A percentile compares a stretch with the other conserved stretches of the same genome.
Evolutionary conservation across 768 basidiomycete species (phyloP).

Genomic region (Auricularia heimuer): DNA sequence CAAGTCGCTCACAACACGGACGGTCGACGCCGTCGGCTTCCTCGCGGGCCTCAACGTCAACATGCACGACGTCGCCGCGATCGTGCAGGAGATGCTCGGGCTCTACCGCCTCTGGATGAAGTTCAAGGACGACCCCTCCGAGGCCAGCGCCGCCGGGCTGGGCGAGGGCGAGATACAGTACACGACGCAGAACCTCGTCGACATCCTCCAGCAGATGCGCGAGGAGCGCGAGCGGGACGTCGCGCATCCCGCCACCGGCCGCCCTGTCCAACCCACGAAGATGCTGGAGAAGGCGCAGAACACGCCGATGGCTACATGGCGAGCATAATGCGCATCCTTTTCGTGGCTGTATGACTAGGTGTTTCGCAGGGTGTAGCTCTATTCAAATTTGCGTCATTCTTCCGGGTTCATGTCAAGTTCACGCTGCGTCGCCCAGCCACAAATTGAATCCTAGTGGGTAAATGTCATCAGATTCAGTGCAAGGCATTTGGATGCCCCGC

Average conservation of each 20-base stretch:
- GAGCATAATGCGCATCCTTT: too few relatives aligned
- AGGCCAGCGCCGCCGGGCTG: constrained; percentile 1
- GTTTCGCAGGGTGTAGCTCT: too few relatives aligned
- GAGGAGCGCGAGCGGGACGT: constrained; percentile 51
- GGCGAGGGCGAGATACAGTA: constrained; percentile 9
- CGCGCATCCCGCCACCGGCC: constrained; percentile 36
- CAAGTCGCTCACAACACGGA: constrained; percentile 15
- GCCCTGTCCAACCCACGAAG: constrained; percentile 25
- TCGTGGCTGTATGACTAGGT: too few relatives aligned
- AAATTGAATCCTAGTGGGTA: too few relatives aligned
- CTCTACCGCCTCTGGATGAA: constrained; percentile 84
- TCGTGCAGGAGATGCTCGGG: constrained; percentile 85
- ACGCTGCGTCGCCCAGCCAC: too few relatives aligned
- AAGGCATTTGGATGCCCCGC: too few relatives aligned
- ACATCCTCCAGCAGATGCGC: constrained; percentile 55
- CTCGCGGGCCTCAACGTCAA: constrained; percentile 82
- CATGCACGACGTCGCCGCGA: constrained; percentile 67
- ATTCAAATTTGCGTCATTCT: too few relatives aligned
- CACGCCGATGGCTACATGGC: too few relatives aligned
- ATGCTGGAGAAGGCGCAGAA: neutral
- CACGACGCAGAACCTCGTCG: constrained; percentile 33
- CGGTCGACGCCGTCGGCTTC: constrained; percentile 61
- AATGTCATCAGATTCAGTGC: too few relatives aligned
- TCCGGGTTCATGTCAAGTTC: too few relatives aligned
- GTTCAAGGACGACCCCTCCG: constrained; percentile 55